phyloP scores from a whole-genome alignment of 768 basidiomycete genomes.

The Gyrodon lividus region DNA sequence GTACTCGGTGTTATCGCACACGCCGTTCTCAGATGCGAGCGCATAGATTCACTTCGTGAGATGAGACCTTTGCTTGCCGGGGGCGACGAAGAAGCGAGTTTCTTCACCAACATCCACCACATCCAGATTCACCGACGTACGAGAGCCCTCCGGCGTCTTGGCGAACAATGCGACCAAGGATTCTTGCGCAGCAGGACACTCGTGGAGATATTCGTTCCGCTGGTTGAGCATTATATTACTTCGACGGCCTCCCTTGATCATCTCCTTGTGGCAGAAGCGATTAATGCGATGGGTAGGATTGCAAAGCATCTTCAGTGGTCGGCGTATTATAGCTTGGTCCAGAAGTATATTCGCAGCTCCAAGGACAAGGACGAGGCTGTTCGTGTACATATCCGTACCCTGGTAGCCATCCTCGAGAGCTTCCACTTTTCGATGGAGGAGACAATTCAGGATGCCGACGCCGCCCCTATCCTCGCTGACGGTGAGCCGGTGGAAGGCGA shows the following conservation, averaged over 20 bases:
- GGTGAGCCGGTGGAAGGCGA: constrained; percentile 29
- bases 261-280: constrained; percentile 87
- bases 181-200: constrained; percentile 67
- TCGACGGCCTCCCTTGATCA: constrained; percentile 68
- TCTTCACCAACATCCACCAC: constrained; percentile 95
- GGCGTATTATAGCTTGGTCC: constrained; percentile 75
- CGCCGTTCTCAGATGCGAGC: constrained; percentile 63
- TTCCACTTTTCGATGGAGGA: constrained; percentile 91
- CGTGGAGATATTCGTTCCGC: constrained; percentile 81
- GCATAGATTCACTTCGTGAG: constrained; percentile 65
- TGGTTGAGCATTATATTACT: constrained; percentile 78
- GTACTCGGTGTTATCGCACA: constrained; percentile 75
- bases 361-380: constrained; percentile 69
- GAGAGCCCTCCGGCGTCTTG: constrained; percentile 81
- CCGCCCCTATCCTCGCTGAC: constrained; percentile 27
- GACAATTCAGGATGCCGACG: constrained; percentile 32
- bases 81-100: constrained; percentile 92
- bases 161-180: constrained; percentile 69
- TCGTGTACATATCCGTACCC: constrained; percentile 77
- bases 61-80: constrained; percentile 78
- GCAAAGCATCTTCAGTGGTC: constrained; percentile 80
- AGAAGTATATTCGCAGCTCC: constrained; percentile 73
- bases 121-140: constrained; percentile 89
- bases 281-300: constrained; percentile 74
- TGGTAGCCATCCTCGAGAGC: constrained; percentile 82